Evolutionary conservation across 2,329 filamentous ascomycete species (phyloP).

Genomic region (Diaporthe amygdali): DNA sequence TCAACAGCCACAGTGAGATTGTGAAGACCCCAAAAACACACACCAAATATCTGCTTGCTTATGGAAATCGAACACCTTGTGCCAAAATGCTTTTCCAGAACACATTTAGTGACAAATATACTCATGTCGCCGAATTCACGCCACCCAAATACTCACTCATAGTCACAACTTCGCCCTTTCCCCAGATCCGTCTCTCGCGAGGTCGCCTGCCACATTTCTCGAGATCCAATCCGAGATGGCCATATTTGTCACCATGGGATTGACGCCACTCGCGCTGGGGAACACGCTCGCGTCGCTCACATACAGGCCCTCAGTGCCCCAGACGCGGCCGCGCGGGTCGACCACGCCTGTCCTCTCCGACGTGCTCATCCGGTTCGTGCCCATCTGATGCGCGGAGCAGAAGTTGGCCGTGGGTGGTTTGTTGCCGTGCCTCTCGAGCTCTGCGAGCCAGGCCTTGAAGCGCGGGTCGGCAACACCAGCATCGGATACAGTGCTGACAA

Average conservation of each 20-base stretch:
- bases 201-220: conserved; percentile 53
- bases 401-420: conserved; percentile 57
- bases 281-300: conserved; percentile 75
- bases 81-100: not conserved
- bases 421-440: conserved; percentile 52
- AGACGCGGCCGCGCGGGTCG: conserved; percentile 60
- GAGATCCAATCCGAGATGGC: conserved; percentile 67
- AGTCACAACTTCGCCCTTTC: not conserved
- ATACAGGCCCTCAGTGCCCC: conserved; percentile 67
- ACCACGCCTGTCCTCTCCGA: conserved; percentile 55
- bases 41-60: not conserved
- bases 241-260: conserved; percentile 79
- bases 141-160: not conserved
- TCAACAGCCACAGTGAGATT: too few relatives aligned
- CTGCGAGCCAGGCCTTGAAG: conserved; percentile 64
- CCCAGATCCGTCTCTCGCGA: conserved; percentile 30
- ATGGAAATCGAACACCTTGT: not conserved
- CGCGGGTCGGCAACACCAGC: conserved; percentile 60
- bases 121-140: not conserved
- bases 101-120: not conserved
- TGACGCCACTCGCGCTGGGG: conserved; percentile 74
- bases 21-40: too few relatives aligned
- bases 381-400: conserved; percentile 76
- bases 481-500: conserved; percentile 21
- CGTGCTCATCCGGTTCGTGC: conserved; percentile 70